Evolutionary conservation across 495 filamentous ascomycete species (phyloP), one percentile per base, ranked within the genome.

Genomic region (Daldinia loculata): DNA sequence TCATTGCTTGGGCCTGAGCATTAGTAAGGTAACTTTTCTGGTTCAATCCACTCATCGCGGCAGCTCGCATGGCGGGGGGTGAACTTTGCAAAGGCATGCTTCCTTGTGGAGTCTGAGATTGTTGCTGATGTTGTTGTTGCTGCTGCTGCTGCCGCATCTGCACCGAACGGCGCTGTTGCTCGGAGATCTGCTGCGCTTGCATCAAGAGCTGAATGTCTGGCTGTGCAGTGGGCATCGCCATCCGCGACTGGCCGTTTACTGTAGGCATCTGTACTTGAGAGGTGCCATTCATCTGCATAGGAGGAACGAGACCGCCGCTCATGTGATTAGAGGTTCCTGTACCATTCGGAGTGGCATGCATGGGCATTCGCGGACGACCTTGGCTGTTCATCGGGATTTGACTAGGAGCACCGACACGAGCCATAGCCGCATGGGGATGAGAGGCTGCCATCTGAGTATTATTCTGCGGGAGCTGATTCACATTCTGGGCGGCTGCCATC

Each of bases 221-320:
- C 77, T 90, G 87, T n/a, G 86, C 61, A 63, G 84, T 89, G 11
- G 86, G 89, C 79, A 93, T 90, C 6, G 88, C 85, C 72, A 91
- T 81, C 14, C 89, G 80, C 43, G 87, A 80, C 78, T 85, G 88
- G 71, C 80, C 89, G 76, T 82, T 87, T 72, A 85, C 84, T 61
- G 78, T 84, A 75, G 81, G 83, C 53, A 90, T 89, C 83, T 96
- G 92, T 34, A 89, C 89, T 45, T 89, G 92, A 51, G 90, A 89
- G 67, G 94, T 84, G 72, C 88, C 87, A 71, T 90, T 89, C 83
- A 91, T 87, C 27, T 84, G 84, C 77, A 91, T 86, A 80, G 64
- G 84, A 60, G 70, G 86, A 70, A 80, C 91, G 69, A 80, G 86
- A 76, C 61, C 84, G 52, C 76, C 77, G 51, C 63, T 65, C 79